Percentiles rank a stretch among this genome's conserved stretches.
These are phyloP conservation scores for Skeletonema marinoi DNA, from an alignment of 108 stramenopile genomes.

Conservation along the genomic window DNA sequence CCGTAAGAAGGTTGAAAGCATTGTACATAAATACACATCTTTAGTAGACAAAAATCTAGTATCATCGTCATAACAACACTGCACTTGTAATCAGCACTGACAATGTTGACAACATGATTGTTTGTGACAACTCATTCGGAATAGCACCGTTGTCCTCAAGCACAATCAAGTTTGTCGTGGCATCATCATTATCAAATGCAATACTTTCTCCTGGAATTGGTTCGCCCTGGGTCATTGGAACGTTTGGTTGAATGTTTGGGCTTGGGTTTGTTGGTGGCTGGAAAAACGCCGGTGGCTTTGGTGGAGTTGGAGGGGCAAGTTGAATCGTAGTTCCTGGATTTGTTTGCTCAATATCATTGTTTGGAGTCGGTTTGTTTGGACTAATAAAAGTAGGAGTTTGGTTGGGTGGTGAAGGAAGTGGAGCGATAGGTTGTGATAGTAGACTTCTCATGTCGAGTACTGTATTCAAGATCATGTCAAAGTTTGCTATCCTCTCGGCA, in stretches of 20 bases:
- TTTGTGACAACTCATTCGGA: not conserved
- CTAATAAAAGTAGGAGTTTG: not conserved
- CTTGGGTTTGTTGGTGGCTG: not conserved
- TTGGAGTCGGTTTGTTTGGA: not conserved
- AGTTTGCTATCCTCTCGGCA: not conserved
- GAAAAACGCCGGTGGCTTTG: not conserved
- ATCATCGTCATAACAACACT: not conserved
- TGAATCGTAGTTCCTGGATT: not conserved
- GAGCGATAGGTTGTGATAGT: not conserved
- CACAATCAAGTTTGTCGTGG: not conserved
- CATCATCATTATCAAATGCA: not conserved
- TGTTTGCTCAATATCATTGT: not conserved
- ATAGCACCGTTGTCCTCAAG: not conserved
- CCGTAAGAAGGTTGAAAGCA: not conserved
- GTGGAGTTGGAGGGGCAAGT: not conserved
- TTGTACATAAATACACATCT: not conserved
- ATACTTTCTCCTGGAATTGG: not conserved
- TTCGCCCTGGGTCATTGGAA: not conserved
- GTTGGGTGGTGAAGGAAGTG: not conserved
- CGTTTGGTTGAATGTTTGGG: not conserved
- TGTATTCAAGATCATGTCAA: not conserved
- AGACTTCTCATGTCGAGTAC: not conserved
- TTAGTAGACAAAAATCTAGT: not conserved
- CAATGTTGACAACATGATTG: not conserved
- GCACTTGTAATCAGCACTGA: not conserved